Evolutionary conservation across 2,329 filamentous ascomycete genomes (phyloP).

Genomic region (Paraphaeosphaeria minitans): DNA sequence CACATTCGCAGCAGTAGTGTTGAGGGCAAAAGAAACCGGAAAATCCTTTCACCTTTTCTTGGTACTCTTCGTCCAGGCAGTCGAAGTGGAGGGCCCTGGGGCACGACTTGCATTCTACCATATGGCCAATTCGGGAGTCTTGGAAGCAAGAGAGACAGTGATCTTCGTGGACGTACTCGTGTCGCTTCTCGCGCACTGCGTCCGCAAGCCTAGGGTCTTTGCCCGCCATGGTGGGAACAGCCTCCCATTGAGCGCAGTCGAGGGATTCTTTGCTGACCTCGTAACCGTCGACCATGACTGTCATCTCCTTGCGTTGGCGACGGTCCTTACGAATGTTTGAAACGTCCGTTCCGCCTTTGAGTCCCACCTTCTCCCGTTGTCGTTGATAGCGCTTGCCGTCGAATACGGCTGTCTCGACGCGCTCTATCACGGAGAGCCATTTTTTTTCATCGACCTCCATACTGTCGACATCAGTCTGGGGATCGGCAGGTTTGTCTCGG

Average conservation of each 20-base stretch:
- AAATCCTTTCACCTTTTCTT: constrained; percentile 50
- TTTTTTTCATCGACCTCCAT: constrained; percentile 57
- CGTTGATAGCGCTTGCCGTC: constrained; percentile 59
- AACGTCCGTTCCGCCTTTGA: constrained; percentile 29
- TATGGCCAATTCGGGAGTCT: constrained; percentile 51
- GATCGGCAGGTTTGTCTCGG: constrained; percentile 56
- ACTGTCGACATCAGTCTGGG: constrained; percentile 36
- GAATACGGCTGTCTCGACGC: constrained; percentile 62
- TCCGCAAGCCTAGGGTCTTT: constrained; percentile 60
- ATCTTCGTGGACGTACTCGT: constrained; percentile 53
- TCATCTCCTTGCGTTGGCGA: constrained; percentile 62
- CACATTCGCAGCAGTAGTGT: constrained; percentile 60
- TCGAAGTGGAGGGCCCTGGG: constrained; percentile 60
- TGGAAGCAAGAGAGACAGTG: constrained; percentile 59
- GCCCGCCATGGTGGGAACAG: constrained; percentile 61
- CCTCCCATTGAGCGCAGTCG: constrained; percentile 60
- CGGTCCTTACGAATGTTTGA: constrained; percentile 55
- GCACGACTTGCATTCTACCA: constrained; percentile 58
- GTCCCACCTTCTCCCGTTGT: constrained; percentile 34
- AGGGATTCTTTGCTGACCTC: constrained; percentile 62
- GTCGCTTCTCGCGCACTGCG: constrained; percentile 55
- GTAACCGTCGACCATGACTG: constrained; percentile 62
- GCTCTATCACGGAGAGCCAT: constrained; percentile 63
- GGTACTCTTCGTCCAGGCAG: constrained; percentile 53
- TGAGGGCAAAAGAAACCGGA: constrained; percentile 61